These are phyloP conservation scores for Penicillium robsamsonii DNA, from an alignment of 495 filamentous ascomycete species.

Conservation along the genomic window DNA sequence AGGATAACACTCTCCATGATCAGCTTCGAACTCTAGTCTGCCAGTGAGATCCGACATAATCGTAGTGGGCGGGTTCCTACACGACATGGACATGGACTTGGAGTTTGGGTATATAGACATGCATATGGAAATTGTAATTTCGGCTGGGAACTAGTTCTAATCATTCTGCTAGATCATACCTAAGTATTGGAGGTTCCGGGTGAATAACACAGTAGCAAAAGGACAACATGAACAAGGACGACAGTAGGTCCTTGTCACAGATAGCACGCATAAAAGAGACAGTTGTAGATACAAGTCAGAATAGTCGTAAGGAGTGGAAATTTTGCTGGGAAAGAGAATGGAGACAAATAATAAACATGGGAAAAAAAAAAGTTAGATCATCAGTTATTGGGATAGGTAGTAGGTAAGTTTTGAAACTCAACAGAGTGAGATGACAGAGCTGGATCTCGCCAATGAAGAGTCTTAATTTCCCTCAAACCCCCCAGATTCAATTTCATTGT, in stretches of 20 bases:
- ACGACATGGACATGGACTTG: background rate
- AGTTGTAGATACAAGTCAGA: constrained; percentile 31
- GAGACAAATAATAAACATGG: constrained; percentile 5
- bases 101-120: background rate
- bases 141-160: constrained; percentile 11
- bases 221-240: constrained; percentile 25
- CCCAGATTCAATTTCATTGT: constrained; percentile 17
- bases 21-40: no score
- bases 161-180: constrained; percentile 22
- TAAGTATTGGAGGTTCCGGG: constrained; percentile 6
- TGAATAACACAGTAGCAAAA: constrained; percentile 14
- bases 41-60: background rate
- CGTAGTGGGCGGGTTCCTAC: background rate
- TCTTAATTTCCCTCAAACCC: constrained; percentile 2
- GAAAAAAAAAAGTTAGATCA: constrained; percentile 1
- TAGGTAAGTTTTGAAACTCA: background rate
- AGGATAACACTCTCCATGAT: no score
- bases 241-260: constrained; percentile 23
- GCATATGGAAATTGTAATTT: background rate
- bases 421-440: background rate
- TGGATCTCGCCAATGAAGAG: background rate
- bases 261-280: constrained; percentile 16
- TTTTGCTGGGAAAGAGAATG: constrained; percentile 2
- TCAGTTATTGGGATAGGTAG: constrained; percentile 6
- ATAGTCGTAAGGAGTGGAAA: constrained; percentile 26